A percentile compares a stretch with the other conserved stretches of the same genome.
Conservation (phyloP, 768 basidiomycete genomes). For the Dacryopinax primogenitus region DNA sequence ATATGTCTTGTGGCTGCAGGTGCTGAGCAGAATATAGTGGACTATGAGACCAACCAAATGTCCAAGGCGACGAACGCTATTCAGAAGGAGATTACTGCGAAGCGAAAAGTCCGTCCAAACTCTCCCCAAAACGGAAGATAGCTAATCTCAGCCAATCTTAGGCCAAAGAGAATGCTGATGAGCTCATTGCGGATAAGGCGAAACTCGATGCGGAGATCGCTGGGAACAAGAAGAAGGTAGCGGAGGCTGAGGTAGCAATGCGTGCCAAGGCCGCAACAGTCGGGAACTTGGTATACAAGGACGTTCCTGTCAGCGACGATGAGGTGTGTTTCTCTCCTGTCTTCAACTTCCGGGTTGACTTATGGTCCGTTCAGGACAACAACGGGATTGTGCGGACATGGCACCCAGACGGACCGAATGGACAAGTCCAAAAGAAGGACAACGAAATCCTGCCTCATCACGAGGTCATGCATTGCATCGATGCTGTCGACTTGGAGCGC, state of each 20-base stretch:
- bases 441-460: constrained; percentile 88
- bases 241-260: constrained; percentile 66
- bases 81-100: constrained; percentile 87
- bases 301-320: constrained; percentile 70
- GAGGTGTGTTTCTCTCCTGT: constrained; percentile 47
- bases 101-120: constrained; percentile 60
- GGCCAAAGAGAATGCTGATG: constrained; percentile 87
- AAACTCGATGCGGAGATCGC: constrained; percentile 71
- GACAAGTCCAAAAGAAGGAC: constrained; percentile 51
- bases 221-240: constrained; percentile 59
- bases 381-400: constrained; percentile 70
- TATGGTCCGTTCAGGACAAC: constrained; percentile 52
- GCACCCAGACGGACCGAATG: constrained; percentile 68
- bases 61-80: constrained; percentile 76
- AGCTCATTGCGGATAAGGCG: constrained; percentile 72
- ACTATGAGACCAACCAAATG: constrained; percentile 66
- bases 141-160: constrained; percentile 23
- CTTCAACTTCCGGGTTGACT: not conserved
- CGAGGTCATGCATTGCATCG: constrained; percentile 83
- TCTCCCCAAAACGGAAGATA: not conserved
- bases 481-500: constrained; percentile 93
- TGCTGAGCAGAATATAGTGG: constrained; percentile 42
- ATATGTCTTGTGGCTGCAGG: not conserved
- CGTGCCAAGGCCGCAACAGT: constrained; percentile 64
- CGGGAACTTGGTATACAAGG: constrained; percentile 85